These are phyloP conservation scores for Xylaria sp. DNA, from an alignment of 2,329 filamentous ascomycete genomes.

Conservation along the genomic window DNA sequence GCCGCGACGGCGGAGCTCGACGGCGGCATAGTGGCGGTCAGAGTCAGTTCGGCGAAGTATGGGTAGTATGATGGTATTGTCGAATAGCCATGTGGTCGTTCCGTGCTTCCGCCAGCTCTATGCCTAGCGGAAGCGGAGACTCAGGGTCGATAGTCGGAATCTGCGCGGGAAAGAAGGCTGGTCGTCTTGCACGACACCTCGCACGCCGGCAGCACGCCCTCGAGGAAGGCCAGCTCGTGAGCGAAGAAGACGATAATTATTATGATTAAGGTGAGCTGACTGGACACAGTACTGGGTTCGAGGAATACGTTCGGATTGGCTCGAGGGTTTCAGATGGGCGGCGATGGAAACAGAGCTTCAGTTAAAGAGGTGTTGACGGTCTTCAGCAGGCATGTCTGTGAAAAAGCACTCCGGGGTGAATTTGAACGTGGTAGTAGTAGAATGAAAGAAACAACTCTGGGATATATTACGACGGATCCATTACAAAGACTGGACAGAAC, in stretches of 20 bases:
- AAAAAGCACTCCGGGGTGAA: conserved; percentile 27
- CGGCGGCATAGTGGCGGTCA: conserved; percentile 60
- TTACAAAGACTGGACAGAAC: conserved; percentile 32
- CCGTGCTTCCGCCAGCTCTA: conserved; percentile 34
- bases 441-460: conserved; percentile 26
- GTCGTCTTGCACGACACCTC: conserved; percentile 14
- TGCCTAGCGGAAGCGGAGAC: conserved; percentile 26
- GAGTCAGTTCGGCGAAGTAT: conserved; percentile 31
- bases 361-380: conserved; percentile 24
- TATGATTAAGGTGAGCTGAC: conserved; percentile 32
- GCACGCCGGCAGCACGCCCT: conserved; percentile 11
- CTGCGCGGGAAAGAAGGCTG: conserved; percentile 2
- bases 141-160: conserved; percentile 14
- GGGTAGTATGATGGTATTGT: conserved; percentile 38
- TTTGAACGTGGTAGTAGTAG: conserved; percentile 22
- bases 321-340: conserved; percentile 13
- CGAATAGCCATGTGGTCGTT: conserved; percentile 52
- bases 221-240: conserved; percentile 12
- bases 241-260: conserved; percentile 21
- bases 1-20: conserved; percentile 61
- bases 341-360: conserved; percentile 21
- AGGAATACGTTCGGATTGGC: conserved; percentile 9
- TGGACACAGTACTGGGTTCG: conserved; percentile 22
- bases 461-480: conserved; percentile 34
- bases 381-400: conserved; percentile 35